Percentiles rank a stretch among this genome's conserved stretches.
These are phyloP conservation scores for Pythium sp. DNA, from an alignment of 352 stramenopile species.

Conservation along the genomic window DNA sequence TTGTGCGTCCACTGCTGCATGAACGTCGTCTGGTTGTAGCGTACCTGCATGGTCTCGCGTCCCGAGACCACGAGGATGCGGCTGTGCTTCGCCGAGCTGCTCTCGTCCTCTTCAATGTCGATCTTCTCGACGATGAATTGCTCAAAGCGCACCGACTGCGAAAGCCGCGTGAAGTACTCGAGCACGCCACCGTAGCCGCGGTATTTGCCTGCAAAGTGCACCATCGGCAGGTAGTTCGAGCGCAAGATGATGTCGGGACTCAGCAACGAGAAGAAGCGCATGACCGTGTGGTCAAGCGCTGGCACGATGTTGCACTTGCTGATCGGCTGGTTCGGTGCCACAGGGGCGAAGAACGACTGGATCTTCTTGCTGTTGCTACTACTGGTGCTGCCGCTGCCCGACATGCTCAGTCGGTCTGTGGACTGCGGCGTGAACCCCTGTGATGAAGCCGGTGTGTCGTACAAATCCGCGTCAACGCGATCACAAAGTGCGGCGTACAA, in stretches of 20 bases:
- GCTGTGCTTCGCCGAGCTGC: conserved; percentile 24
- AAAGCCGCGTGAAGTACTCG: conserved; percentile 72
- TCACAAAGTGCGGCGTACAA: conserved; percentile 61
- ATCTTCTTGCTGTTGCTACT: conserved; percentile 45
- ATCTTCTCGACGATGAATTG: conserved; percentile 78
- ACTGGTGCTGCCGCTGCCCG: conserved; percentile 3
- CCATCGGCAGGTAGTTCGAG: conserved; percentile 88
- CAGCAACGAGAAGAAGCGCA: conserved; percentile 78
- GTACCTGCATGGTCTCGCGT: conserved; percentile 83
- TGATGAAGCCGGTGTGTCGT: neutral
- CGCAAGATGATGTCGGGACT: conserved; percentile 75
- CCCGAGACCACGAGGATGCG: conserved; percentile 71
- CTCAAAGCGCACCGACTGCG: conserved; percentile 66
- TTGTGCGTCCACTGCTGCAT: conserved; percentile 88
- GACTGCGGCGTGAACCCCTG: neutral
- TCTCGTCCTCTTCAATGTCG: conserved; percentile 50
- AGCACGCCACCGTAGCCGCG: conserved; percentile 71
- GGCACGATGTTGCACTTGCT: conserved; percentile 38
- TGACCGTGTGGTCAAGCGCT: conserved; percentile 58
- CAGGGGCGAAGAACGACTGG: conserved; percentile 37
- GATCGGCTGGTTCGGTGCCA: conserved; percentile 54
- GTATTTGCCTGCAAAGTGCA: conserved; percentile 85
- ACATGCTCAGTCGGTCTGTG: conserved; percentile 2
- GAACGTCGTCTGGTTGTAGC: conserved; percentile 79
- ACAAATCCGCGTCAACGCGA: conserved; percentile 40